These are phyloP conservation scores for Trichoderma reesei DNA, from an alignment of 495 filamentous ascomycete species.

Conservation along the genomic window DNA sequence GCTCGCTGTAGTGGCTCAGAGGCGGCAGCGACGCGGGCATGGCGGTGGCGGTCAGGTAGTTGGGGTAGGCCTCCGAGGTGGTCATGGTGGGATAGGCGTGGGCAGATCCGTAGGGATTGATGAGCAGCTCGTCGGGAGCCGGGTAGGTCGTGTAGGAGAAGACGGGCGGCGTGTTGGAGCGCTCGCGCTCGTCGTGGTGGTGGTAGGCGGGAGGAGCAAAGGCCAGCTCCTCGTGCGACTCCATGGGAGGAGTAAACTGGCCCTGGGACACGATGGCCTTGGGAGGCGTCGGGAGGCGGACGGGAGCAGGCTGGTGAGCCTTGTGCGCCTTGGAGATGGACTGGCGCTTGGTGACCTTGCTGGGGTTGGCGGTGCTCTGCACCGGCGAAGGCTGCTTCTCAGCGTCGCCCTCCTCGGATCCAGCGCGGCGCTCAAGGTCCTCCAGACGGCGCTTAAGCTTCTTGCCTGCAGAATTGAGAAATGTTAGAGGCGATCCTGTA, in stretches of 20 bases:
- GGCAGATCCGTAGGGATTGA: conserved; percentile 52
- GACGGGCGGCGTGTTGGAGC: conserved; percentile 61
- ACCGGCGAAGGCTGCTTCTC: conserved; percentile 30
- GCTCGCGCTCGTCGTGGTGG: conserved; percentile 44
- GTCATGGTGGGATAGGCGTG: conserved; percentile 56
- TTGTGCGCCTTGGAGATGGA: conserved; percentile 33
- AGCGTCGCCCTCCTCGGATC: conserved; percentile 59
- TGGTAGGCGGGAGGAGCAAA: conserved; percentile 26
- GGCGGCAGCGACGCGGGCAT: conserved; percentile 52
- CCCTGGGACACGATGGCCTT: conserved; percentile 32
- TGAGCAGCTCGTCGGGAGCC: conserved; percentile 55
- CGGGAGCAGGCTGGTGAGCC: conserved; percentile 34
- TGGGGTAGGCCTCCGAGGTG: conserved; percentile 49
- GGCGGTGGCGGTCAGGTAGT: conserved; percentile 53
- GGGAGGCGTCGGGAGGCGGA: conserved; percentile 18
- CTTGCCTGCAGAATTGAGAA: conserved; percentile 64
- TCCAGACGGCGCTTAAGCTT: conserved; percentile 97
- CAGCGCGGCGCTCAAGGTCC: conserved; percentile 87
- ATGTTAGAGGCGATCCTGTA: not conserved
- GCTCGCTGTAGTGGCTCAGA: conserved; percentile 52
- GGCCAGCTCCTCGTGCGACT: conserved; percentile 36
- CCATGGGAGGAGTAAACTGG: conserved; percentile 56
- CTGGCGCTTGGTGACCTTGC: conserved; percentile 34
- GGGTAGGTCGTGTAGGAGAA: conserved; percentile 57
- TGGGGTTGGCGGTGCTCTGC: conserved; percentile 29